Evolutionary conservation across 2,329 filamentous ascomycete species (phyloP), one percentile per base, ranked within the genome.

Genomic region (Hirsutella thompsonii): DNA sequence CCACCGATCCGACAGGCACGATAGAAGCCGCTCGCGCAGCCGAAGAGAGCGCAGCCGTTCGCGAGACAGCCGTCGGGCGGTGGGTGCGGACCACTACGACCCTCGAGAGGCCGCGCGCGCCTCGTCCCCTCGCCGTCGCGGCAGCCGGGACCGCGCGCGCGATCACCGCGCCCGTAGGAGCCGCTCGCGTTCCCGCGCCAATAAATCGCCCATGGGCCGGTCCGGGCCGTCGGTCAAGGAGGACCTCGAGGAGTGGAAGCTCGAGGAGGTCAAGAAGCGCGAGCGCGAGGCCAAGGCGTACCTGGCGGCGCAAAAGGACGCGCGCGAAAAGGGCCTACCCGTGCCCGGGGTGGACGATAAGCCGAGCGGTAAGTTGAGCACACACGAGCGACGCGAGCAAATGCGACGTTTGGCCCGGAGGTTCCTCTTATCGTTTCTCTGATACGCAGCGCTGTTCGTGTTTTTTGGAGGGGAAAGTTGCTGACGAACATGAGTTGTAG

Each of bases 271-370:
- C 40, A 73, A 68, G 54, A 74, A 76, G 53, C 69, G 76, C 39
- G 75, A 79, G 54, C 70, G 70, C 46, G 76, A 80, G 55, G 77
- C 77, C 32, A 79, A 78, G 54, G 74, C 74, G 4, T 81, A 80
- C 49, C 61, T 79, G 30, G 74, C 74, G 6, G 74, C 74, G 3
- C 74, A 78, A 49, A 71, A 73, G 46, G 74, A 79, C 48, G 75
- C 76, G 26, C 66, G 72, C 23, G 68, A 68, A 37, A 79, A 79
- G 52, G 74, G 74, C 8, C 55, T 76, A 33, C 72, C 74, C 1
- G 58, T 76, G 18, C 72, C 73, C 0, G 70, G 72, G n/a, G 61
- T 75, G n/a, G 70, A 75, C 40, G 72, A 75, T 47, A 68, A 64
- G 46, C 14, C 38, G 5, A 36, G 29, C 39, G 42, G 42, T 35